A percentile compares a stretch with the other conserved stretches of the same genome.
Conservation (phyloP, 2,329 filamentous ascomycete genomes). For the Colletotrichum gloeosporioides region DNA sequence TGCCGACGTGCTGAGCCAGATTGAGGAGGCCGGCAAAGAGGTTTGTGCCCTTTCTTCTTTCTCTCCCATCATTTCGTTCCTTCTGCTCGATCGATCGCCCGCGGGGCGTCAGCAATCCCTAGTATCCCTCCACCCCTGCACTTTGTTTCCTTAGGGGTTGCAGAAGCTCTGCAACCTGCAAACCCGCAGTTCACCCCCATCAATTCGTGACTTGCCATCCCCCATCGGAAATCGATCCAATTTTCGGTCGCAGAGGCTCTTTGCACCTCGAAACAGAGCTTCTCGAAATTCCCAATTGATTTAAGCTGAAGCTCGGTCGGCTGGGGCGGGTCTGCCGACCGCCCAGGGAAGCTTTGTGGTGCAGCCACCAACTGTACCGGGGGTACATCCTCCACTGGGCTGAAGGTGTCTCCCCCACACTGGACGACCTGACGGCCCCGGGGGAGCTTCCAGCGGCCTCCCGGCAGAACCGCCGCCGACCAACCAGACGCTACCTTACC, state of each 20-base stretch:
- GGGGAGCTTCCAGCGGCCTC: neutral
- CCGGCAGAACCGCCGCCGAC: neutral
- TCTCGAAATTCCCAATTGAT: slow-evolving; percentile 21
- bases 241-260: neutral
- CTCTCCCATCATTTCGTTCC: slow-evolving; percentile 24
- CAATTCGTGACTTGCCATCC: slow-evolving; percentile 4
- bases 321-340: neutral
- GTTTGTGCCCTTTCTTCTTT: slow-evolving; percentile 52
- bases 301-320: slow-evolving; percentile 3
- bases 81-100: neutral
- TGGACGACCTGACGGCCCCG: neutral
- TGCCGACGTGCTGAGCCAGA: slow-evolving; percentile 76
- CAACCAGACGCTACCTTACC: neutral
- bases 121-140: neutral
- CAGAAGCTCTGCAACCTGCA: slow-evolving; percentile 8
- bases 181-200: neutral
- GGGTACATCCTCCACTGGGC: neutral
- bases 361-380: neutral
- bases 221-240: neutral
- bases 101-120: neutral
- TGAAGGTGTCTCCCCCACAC: neutral
- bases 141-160: neutral
- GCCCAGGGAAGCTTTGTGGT: neutral
- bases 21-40: slow-evolving; percentile 76
- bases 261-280: slow-evolving; percentile 9